Evolutionary conservation across 1,284 basidiomycete genomes (phyloP).

Genomic region (Fomes fomentarius): DNA sequence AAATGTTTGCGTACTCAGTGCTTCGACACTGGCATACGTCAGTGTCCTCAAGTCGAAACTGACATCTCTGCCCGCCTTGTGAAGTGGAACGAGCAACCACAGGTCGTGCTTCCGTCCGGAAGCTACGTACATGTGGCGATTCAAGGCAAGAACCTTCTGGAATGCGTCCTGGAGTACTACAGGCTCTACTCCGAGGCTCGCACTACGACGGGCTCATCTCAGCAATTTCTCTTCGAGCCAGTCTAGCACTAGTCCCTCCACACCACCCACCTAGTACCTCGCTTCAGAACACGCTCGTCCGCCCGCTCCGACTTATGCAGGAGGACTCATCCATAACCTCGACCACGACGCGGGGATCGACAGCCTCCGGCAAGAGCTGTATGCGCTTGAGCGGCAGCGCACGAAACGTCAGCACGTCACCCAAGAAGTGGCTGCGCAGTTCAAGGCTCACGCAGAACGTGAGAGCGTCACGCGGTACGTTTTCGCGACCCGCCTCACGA

Average conservation of each 20-base stretch:
- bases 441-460: too few relatives aligned
- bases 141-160: neutral
- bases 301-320: too few relatives aligned
- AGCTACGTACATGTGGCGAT: neutral
- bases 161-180: conserved; percentile 8
- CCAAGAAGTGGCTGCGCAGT: neutral
- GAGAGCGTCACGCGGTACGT: neutral
- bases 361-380: too few relatives aligned
- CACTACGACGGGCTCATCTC: neutral
- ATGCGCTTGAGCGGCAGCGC: too few relatives aligned
- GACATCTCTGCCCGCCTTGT: conserved; percentile 8
- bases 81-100: neutral
- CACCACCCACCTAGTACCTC: neutral
- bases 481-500: conserved; percentile 1
- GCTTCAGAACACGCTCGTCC: too few relatives aligned
- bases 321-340: too few relatives aligned
- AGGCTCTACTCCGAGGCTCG: neutral
- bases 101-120: conserved; percentile 12
- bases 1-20: too few relatives aligned
- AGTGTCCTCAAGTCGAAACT: conserved; percentile 4
- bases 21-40: too few relatives aligned
- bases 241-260: neutral
- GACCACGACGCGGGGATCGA: too few relatives aligned
- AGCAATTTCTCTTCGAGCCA: neutral
- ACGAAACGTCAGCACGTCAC: too few relatives aligned